Percentiles rank a stretch among this genome's conserved stretches.
Evolutionary conservation across 108 stramenopile species (phyloP).

Genomic region (Bacterosira constricta): DNA sequence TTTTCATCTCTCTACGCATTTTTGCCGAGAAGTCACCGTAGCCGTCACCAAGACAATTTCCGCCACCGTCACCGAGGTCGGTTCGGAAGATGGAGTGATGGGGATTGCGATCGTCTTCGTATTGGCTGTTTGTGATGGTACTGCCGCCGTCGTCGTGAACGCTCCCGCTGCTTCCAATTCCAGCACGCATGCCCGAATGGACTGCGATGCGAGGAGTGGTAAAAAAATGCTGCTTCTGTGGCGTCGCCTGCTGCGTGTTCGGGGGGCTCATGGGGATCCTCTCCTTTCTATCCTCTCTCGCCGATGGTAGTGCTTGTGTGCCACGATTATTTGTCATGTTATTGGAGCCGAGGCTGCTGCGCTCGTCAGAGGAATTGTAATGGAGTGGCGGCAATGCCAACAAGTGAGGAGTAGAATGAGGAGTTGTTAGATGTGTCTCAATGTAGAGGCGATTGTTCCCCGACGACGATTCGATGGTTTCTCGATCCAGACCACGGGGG

Average conservation of each 20-base stretch:
- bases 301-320: neutral
- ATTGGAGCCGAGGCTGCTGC: no score
- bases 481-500: no score
- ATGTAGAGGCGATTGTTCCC: neutral
- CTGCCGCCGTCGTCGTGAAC: neutral
- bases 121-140: neutral
- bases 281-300: neutral
- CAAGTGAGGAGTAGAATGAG: neutral
- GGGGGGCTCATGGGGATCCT: neutral
- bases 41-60: neutral
- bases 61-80: neutral
- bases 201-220: neutral
- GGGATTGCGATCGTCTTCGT: neutral
- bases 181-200: neutral
- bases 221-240: neutral
- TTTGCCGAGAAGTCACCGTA: neutral
- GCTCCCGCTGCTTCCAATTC: neutral
- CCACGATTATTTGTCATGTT: neutral
- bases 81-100: neutral
- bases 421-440: neutral
- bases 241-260: neutral
- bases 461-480: no score
- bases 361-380: neutral
- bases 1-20: neutral
- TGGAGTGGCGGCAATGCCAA: neutral